Evolutionary conservation across 371 early-diverging fungal genomes (phyloP), one percentile per base, ranked within the genome.

Genomic region (Lichtheimia hyalospora): DNA sequence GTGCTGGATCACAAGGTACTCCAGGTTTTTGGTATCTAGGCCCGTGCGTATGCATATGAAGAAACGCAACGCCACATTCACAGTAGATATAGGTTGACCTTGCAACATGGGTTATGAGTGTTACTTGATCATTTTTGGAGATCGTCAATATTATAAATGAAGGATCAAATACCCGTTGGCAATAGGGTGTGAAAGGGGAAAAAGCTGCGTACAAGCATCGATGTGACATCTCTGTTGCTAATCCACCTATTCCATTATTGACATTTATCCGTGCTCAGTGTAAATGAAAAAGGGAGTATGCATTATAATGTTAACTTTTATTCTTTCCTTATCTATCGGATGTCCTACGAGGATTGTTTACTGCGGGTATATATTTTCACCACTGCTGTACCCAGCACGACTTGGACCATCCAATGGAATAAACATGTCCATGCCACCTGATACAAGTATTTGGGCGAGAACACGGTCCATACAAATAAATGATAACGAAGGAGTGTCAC

Each of bases 401-500:
- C 63, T 56, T 79, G 79, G 2, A 63, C 4, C 8, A 64, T n/a
- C 73, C 74, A 81, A 63, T 84, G 84, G 62, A 69, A 82, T 2
- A 83, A 54, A 10, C 73, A 64, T 1, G 75, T 81, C 90, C 91
- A 92, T 13, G 83, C 82, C 15, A 88, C 70, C 66, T 91, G 89
- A 70, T 90, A 92, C 50, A 92, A 73, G 51, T 88, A 88, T 58
- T 90, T 89, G 20, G 93, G 93, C 46, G 93, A 91, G 64, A 92
- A 92, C 12, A 92, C 93, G 0, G 92, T 89, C 92, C 92, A 92
- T 44, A 92, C 87, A 67, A 92, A 92, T 49, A 92, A 68, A 60
- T 92, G 93, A 39, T 87, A 81, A 18, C 90, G 79, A 44, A 89
- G 71, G 5, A 86, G 46, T 2, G 86, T 85, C 4, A 88, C 89